Conservation (phyloP, 495 filamentous ascomycete species). For the Penicillium robsamsonii region DNA sequence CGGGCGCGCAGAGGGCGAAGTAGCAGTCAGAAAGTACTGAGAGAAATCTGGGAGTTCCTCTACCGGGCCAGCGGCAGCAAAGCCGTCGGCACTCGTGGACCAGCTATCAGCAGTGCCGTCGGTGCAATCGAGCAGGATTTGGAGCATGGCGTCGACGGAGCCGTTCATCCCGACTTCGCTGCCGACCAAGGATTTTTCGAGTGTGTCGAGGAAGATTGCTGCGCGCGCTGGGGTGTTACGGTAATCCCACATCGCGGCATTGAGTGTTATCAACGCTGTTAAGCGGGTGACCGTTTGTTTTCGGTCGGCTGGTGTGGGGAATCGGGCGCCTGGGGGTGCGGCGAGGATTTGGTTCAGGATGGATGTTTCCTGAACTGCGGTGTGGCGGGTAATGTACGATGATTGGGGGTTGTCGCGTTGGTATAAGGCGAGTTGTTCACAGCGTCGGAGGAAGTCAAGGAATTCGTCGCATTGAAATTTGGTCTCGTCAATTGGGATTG, state of each 20-base stretch:
- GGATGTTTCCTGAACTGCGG: slow-evolving; percentile 27
- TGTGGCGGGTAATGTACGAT: slow-evolving; percentile 22
- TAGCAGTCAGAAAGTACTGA: slow-evolving; percentile 29
- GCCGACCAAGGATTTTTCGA: slow-evolving; percentile 30
- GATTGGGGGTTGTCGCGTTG: slow-evolving; percentile 21
- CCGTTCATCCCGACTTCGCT: slow-evolving; percentile 40
- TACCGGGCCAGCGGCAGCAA: not conserved
- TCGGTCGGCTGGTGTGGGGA: slow-evolving; percentile 32
- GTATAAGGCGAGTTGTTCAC: slow-evolving; percentile 35
- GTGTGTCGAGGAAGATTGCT: slow-evolving; percentile 32
- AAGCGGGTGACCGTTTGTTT: slow-evolving; percentile 41
- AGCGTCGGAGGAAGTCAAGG: slow-evolving; percentile 38
- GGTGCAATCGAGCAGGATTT: slow-evolving; percentile 40
- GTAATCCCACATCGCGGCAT: slow-evolving; percentile 45
- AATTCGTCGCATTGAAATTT: slow-evolving; percentile 38
- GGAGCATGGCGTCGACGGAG: slow-evolving; percentile 39
- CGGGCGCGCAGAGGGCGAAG: slow-evolving; percentile 32
- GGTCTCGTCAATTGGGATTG: slow-evolving; percentile 31
- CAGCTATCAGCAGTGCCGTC: slow-evolving; percentile 22
- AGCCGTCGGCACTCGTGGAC: not conserved
- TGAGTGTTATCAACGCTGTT: slow-evolving; percentile 35
- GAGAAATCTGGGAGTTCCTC: slow-evolving; percentile 28
- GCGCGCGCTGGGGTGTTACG: slow-evolving; percentile 26
- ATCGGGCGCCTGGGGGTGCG: slow-evolving; percentile 30
- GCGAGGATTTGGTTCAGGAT: slow-evolving; percentile 31